Evolutionary conservation across 2,329 filamentous ascomycete species (phyloP).

Genomic region (Fusarium sambucinum): DNA sequence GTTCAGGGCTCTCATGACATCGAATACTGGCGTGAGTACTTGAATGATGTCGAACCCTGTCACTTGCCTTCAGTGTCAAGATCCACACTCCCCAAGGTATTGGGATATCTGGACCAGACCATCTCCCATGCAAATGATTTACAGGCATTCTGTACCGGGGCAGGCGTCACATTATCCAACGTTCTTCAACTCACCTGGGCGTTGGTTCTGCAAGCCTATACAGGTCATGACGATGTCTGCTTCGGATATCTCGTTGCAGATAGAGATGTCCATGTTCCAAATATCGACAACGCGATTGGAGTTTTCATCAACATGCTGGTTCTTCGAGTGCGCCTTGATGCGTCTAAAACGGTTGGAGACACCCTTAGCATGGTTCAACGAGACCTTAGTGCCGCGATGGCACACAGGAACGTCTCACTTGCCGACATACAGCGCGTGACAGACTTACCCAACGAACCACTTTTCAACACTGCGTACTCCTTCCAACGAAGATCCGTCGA

Average conservation of each 20-base stretch:
- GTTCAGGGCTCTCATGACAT: not conserved
- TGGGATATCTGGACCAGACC: conserved; percentile 15
- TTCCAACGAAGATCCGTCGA: conserved; percentile 36
- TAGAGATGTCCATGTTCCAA: conserved; percentile 10
- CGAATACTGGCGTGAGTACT: conserved; percentile 29
- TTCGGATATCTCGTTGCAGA: conserved; percentile 29
- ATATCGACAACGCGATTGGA: conserved; percentile 26
- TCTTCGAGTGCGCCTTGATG: conserved; percentile 9
- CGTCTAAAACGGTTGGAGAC: not conserved
- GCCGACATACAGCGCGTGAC: conserved; percentile 13
- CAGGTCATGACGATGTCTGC: conserved; percentile 28
- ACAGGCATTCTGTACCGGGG: conserved; percentile 9
- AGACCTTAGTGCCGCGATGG: conserved; percentile 16
- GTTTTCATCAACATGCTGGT: conserved; percentile 39
- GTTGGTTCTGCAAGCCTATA: conserved; percentile 32
- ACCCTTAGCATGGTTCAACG: not conserved
- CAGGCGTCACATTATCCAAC: conserved; percentile 28
- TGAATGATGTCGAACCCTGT: conserved; percentile 14
- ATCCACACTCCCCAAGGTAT: not conserved
- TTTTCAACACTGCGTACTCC: conserved; percentile 43
- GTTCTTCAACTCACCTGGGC: conserved; percentile 33
- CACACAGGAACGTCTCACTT: conserved; percentile 22
- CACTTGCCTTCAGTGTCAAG: not conserved
- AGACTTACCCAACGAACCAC: conserved; percentile 15
- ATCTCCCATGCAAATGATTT: conserved; percentile 4